Evolutionary conservation across 2,329 filamentous ascomycete species (phyloP), one percentile per base, ranked within the genome.

Genomic region (Pseudopithomyces chartarum): DNA sequence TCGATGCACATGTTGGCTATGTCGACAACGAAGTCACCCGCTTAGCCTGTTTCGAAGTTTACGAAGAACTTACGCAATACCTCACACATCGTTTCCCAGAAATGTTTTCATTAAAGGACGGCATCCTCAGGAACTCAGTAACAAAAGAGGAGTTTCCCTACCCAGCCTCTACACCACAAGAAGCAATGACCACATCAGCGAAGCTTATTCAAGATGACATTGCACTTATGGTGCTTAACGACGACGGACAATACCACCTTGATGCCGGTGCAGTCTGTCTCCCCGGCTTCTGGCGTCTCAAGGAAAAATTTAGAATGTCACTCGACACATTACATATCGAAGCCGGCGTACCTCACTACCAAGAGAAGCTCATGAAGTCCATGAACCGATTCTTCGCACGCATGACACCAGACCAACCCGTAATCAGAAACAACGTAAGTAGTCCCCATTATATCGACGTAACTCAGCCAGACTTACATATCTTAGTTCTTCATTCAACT

Each of bases 261-360:
- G 53, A 55, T 26, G 53, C 53, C 15, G 53, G 39, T 17, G 53
- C 53, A 44, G 53, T 55, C 38, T 55, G 53, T 23, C 53, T 55
- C 6, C 53, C 53, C 5, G 53, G 53, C 7, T 55, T 55, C 34
- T 55, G 53, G 53, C 53, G 53, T 12, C 38, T 55, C 3, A 55
- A 55, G 39, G 53, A 55, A 38, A 55, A 55, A 19, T 50, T 55
- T 36, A 44, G 46, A 36, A 55, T 51, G 45, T 55, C 53, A 11
- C 53, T 55, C 19, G 53, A 55, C 40, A 51, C 45, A 15, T 13
- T 55, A 17, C 53, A 55, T 46, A 55, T 55, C 23, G 53, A 55
- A 51, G 53, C 53, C 10, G 46, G 46, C 23, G 53, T 55, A 17
- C 53, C 53, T 10, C 53, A 55, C 32, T 55, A 55, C 39, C 45